A percentile compares a stretch with the other conserved stretches of the same genome.
These are phyloP conservation scores for Lentinus brumalis DNA, from an alignment of 768 basidiomycete genomes.

Conservation along the genomic window DNA sequence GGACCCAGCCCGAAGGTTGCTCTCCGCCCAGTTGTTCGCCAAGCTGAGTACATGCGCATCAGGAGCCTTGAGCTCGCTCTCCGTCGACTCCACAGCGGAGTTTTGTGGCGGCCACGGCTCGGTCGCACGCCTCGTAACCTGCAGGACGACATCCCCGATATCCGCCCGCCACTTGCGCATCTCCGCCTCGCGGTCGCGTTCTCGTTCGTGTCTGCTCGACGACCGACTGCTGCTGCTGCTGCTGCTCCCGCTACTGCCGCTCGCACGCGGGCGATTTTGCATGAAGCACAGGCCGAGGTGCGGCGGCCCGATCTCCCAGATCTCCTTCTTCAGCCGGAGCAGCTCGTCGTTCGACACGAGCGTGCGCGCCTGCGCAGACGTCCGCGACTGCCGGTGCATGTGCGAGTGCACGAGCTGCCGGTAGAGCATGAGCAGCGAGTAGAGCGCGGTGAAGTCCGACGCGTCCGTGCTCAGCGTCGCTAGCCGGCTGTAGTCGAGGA, in stretches of 20 bases:
- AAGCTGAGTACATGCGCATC: slow-evolving; percentile 56
- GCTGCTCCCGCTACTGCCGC: slow-evolving; percentile 11
- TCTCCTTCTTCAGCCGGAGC: slow-evolving; percentile 68
- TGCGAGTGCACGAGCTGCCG: slow-evolving; percentile 69
- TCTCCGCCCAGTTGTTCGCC: slow-evolving; percentile 71
- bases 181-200: slow-evolving; percentile 44
- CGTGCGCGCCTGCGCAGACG: slow-evolving; percentile 25
- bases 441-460: slow-evolving; percentile 70
- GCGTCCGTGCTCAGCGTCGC: slow-evolving; percentile 68
- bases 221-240: not conserved
- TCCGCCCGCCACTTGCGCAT: slow-evolving; percentile 48
- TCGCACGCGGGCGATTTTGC: slow-evolving; percentile 19
- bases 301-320: slow-evolving; percentile 66
- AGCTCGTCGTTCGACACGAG: slow-evolving; percentile 52
- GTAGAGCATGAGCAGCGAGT: slow-evolving; percentile 81
- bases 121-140: slow-evolving; percentile 71
- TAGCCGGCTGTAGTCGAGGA: slow-evolving; percentile 77
- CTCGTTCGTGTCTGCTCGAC: slow-evolving; percentile 16
- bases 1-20: slow-evolving; percentile 63
- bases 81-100: slow-evolving; percentile 8
- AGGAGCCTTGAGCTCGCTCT: slow-evolving; percentile 38
- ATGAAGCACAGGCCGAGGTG: slow-evolving; percentile 64
- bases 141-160: slow-evolving; percentile 70
- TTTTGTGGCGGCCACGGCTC: slow-evolving; percentile 34
- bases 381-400: slow-evolving; percentile 1